Evolutionary conservation across 345 rosid species (phyloP), one percentile per base, ranked within the genome.

Genomic region (Carallia brachiata): DNA sequence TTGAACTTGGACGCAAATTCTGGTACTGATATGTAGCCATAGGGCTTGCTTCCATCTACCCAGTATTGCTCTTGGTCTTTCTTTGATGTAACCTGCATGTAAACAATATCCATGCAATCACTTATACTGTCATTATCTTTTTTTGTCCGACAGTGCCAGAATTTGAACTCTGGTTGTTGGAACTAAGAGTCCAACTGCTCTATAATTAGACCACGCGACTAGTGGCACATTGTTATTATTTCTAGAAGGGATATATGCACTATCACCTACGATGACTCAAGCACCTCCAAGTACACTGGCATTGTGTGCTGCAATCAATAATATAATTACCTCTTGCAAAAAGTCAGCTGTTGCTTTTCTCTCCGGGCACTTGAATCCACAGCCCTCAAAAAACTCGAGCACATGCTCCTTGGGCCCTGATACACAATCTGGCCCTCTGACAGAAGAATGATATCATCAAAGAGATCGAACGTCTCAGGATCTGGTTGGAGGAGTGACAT

Each of bases 41-140:
- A 92, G 7, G 96, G 93, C 62, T 66, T 84, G 55, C 34, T 79
- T 55, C 70, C 80, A 62, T 90, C 87, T 27, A 77, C 81, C 99
- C 99, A 91, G 61, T 92, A 95, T 65, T 95, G 99, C 65, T 86
- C 91, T 75, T 92, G 99, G 79, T 95, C 99, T 78, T 92, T 95
- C 74, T 68, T 90, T 63, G 99, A 95, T 1, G 95, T 89, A 62
- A 92, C 99, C 98, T 94, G 81, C 31, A 9, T 5, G 15, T 19
- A 56, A 56, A 3, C 60, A 27, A 23, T 27, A 56, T 56, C 60
- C 50, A 44, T 12, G 50, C 4, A 44, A 44, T 44, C 16, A 12
- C 16, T 10, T 13, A 44, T 44, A 44, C 3, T 10, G 3, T 44
- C 10, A 10, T 44, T 44, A 10, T 44, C 4, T 1, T 32, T 32